A percentile compares a stretch with the other conserved stretches of the same genome.
Conservation (phyloP, 176 grass and related monocot species). For the Ananas comosus region DNA sequence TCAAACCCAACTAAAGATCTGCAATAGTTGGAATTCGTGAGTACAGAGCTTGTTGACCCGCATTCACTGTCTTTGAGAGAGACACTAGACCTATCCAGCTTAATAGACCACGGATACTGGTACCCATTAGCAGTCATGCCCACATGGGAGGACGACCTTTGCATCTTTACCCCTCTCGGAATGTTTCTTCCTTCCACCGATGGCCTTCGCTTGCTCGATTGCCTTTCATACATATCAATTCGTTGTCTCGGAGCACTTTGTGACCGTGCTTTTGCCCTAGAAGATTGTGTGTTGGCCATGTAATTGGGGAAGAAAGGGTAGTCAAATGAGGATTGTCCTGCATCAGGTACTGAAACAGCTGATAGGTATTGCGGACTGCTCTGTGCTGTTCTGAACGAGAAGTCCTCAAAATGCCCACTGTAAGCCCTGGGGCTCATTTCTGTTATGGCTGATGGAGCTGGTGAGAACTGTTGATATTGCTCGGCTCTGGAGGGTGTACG, state of each 20-base stretch:
- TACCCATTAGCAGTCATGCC: slow-evolving; percentile 30
- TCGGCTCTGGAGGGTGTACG: slow-evolving; percentile 9
- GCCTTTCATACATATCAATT: slow-evolving; percentile 47
- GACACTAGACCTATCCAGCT: slow-evolving; percentile 56
- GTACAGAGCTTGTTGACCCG: slow-evolving; percentile 64
- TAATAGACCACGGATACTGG: slow-evolving; percentile 48
- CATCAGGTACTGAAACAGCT: slow-evolving; percentile 11
- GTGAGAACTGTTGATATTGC: slow-evolving; percentile 6
- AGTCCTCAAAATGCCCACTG: slow-evolving; percentile 44
- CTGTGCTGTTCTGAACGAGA: slow-evolving; percentile 26
- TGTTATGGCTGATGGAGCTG: slow-evolving; percentile 22
- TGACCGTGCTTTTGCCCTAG: slow-evolving; percentile 38
- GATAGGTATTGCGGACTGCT: slow-evolving; percentile 19
- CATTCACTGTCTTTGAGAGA: slow-evolving; percentile 81
- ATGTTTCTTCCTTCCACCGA: slow-evolving; percentile 35
- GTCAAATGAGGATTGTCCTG: slow-evolving; percentile 9
- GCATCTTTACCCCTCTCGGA: slow-evolving; percentile 53
- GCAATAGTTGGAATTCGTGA: slow-evolving; percentile 50
- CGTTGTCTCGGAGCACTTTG: slow-evolving; percentile 80
- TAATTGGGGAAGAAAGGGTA: slow-evolving; percentile 19
- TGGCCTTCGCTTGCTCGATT: slow-evolving; percentile 43
- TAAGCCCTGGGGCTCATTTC: slow-evolving; percentile 32
- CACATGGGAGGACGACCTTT: slow-evolving; percentile 69
- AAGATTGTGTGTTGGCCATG: slow-evolving; percentile 14
- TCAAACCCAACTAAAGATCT: slow-evolving; percentile 50